Conservation (phyloP, 192 early-diverging fungal genomes). For the Umbelopsis ramanniana region DNA sequence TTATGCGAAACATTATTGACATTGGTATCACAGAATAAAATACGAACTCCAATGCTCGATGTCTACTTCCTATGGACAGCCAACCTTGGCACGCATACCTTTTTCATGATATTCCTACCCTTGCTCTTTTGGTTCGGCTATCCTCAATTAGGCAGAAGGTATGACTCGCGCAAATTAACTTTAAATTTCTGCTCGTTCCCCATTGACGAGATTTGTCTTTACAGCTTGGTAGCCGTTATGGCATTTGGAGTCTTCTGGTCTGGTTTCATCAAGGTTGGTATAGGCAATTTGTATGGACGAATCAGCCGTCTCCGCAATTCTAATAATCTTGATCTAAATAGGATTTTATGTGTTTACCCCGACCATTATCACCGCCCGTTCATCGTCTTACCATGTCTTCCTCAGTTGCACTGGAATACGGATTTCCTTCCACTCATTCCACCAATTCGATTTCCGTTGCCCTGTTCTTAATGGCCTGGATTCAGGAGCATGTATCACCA, state of each 20-base stretch:
- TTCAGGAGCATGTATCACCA: slow-evolving; percentile 52
- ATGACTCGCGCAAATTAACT: background rate
- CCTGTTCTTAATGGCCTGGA: slow-evolving; percentile 52
- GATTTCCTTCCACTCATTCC: slow-evolving; percentile 91
- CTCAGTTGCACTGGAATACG: slow-evolving; percentile 81
- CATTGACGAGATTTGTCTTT: background rate
- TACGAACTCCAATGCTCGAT: slow-evolving; percentile 59
- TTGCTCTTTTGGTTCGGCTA: slow-evolving; percentile 81
- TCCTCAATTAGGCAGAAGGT: slow-evolving; percentile 65
- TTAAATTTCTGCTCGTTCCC: background rate
- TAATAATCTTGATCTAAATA: slow-evolving; percentile 38
- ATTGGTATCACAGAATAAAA: slow-evolving; percentile 39
- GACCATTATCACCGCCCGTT: slow-evolving; percentile 83
- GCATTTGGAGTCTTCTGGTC: slow-evolving; percentile 63
- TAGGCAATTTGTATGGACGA: background rate
- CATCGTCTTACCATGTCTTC: slow-evolving; percentile 69
- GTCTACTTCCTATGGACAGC: slow-evolving; percentile 69
- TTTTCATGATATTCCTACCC: slow-evolving; percentile 84
- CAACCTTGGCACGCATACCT: slow-evolving; percentile 85
- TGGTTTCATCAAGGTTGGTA: slow-evolving; percentile 60
- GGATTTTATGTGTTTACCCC: slow-evolving; percentile 85
- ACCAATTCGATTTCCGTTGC: slow-evolving; percentile 83
- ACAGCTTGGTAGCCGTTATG: slow-evolving; percentile 37
- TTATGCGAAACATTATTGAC: background rate
- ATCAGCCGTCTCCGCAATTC: background rate